Evolutionary conservation across 768 basidiomycete genomes (phyloP).

Genomic region (Dentipellis sp.): DNA sequence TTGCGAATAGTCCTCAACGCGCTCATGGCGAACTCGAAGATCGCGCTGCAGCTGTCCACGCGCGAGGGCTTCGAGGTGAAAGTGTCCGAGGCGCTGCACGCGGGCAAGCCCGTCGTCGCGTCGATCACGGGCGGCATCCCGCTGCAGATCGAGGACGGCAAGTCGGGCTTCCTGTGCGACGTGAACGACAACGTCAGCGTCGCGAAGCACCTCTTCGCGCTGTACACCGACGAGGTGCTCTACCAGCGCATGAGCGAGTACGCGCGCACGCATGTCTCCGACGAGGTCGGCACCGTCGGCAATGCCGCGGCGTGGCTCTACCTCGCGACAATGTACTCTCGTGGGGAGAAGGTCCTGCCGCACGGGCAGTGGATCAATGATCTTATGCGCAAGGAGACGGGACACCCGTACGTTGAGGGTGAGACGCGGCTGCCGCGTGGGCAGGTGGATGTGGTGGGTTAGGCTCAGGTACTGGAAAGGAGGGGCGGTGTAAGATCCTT

Average conservation of each 20-base stretch:
- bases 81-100: conserved; percentile 90
- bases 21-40: conserved; percentile 80
- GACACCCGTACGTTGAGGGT: conserved; percentile 52
- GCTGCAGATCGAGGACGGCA: conserved; percentile 80
- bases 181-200: conserved; percentile 70
- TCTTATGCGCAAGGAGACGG: conserved; percentile 65
- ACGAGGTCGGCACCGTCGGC: conserved; percentile 80
- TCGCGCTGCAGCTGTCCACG: conserved; percentile 85
- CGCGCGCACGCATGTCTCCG: conserved; percentile 69
- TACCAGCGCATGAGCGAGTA: conserved; percentile 32
- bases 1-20: conserved; percentile 62
- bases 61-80: conserved; percentile 98
- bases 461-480: not conserved
- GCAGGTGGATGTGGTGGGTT: conserved; percentile 8
- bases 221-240: conserved; percentile 66
- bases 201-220: conserved; percentile 65
- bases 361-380: conserved; percentile 84
- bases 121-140: conserved; percentile 88
- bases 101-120: conserved; percentile 81
- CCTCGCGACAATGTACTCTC: conserved; percentile 71
- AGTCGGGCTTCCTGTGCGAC: conserved; percentile 79
- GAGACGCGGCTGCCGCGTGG: conserved; percentile 67
- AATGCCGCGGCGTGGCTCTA: conserved; percentile 61
- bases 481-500: too few species aligned
- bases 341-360: conserved; percentile 70